These are phyloP conservation scores for Coniosporium tulheliwenetii DNA, from an alignment of 2,329 filamentous ascomycete species.

Conservation along the genomic window DNA sequence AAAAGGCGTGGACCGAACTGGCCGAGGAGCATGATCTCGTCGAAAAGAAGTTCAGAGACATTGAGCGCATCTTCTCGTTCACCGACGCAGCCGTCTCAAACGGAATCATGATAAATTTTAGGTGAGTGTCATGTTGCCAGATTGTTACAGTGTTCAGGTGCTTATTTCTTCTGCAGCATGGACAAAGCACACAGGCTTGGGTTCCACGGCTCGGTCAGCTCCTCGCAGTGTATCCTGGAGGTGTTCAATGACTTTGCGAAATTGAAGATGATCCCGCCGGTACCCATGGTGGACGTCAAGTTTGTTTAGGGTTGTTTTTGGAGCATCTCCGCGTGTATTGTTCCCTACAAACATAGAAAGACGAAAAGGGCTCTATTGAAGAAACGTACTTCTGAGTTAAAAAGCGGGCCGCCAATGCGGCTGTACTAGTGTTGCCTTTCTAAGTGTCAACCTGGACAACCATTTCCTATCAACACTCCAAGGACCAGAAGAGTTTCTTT, in stretches of 20 bases:
- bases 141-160: background rate
- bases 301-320: no score
- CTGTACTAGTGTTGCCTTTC: no score
- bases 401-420: no score
- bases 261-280: constrained; percentile 4
- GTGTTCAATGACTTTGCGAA: constrained; percentile 4
- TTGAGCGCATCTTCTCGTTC: constrained; percentile 31
- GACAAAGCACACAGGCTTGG: constrained; percentile 1
- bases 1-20: constrained; percentile 30
- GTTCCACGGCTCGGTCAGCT: constrained; percentile 3
- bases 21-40: constrained; percentile 24
- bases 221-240: constrained; percentile 1
- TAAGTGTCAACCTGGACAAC: no score
- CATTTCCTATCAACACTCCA: no score
- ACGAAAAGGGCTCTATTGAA: no score
- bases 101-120: constrained; percentile 13
- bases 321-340: no score
- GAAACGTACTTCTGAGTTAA: no score
- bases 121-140: constrained; percentile 7
- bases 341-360: no score
- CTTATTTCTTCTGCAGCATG: constrained; percentile 1
- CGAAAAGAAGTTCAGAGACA: constrained; percentile 25
- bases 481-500: no score
- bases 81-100: constrained; percentile 24
- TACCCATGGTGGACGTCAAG: background rate